Evolutionary conservation across 2,329 filamentous ascomycete genomes (phyloP).

Genomic region (Didymella keratinophila): DNA sequence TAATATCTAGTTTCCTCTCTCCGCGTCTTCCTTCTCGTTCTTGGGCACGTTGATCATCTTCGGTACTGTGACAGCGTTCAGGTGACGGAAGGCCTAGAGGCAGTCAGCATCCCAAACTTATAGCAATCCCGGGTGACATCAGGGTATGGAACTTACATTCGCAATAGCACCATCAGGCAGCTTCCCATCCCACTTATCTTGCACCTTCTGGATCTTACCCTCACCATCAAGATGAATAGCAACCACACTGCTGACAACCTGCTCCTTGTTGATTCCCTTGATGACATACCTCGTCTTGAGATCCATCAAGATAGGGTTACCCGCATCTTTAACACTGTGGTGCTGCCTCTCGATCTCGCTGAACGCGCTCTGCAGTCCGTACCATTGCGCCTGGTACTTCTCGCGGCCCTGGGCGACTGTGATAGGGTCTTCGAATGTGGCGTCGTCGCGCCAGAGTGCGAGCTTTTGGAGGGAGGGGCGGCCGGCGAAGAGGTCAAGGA

Average conservation of each 20-base stretch:
- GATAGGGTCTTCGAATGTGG: constrained; percentile 66
- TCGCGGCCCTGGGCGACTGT: constrained; percentile 65
- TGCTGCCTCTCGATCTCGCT: constrained; percentile 63
- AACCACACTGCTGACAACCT: constrained; percentile 59
- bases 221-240: constrained; percentile 55
- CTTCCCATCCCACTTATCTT: constrained; percentile 64
- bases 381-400: constrained; percentile 63
- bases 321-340: constrained; percentile 61
- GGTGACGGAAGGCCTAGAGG: constrained; percentile 59
- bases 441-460: constrained; percentile 66
- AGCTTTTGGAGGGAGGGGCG: constrained; percentile 66
- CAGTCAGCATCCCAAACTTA: constrained; percentile 37
- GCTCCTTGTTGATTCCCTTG: constrained; percentile 62
- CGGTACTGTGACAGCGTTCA: constrained; percentile 62
- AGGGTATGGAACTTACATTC: constrained; percentile 56
- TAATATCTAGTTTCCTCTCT: constrained; percentile 53
- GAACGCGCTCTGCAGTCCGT: constrained; percentile 67
- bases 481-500: constrained; percentile 70
- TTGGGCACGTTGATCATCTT: constrained; percentile 62
- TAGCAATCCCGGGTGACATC: constrained; percentile 1
- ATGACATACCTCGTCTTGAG: constrained; percentile 62
- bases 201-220: constrained; percentile 60
- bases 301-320: constrained; percentile 68
- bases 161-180: constrained; percentile 59
- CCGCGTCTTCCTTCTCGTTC: constrained; percentile 60